These are phyloP conservation scores for Tuber brumale DNA, from an alignment of 495 filamentous ascomycete genomes.

Conservation along the genomic window DNA sequence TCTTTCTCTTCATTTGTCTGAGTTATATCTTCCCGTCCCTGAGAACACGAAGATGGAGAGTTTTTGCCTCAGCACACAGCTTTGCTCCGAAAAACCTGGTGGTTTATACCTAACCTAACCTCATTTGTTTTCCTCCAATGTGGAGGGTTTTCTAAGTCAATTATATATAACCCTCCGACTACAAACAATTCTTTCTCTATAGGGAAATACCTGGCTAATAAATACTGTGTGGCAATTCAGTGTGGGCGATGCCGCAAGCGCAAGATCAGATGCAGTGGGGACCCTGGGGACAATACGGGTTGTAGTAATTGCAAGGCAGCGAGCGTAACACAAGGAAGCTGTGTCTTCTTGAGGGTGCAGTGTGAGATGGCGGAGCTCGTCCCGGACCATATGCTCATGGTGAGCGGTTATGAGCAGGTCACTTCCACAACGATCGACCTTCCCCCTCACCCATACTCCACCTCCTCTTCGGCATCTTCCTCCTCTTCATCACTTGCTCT, in stretches of 20 bases:
- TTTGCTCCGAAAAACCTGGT: neutral
- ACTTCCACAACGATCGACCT: constrained; percentile 36
- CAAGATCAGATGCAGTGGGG: constrained; percentile 95
- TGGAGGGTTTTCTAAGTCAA: neutral
- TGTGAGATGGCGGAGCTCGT: constrained; percentile 39
- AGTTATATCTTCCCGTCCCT: neutral
- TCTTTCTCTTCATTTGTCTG: neutral
- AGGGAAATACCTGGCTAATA: neutral
- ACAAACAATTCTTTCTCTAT: neutral
- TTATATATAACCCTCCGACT: neutral
- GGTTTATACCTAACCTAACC: neutral
- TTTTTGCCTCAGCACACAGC: neutral
- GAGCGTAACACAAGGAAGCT: constrained; percentile 44
- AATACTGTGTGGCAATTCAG: constrained; percentile 45
- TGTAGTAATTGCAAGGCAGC: constrained; percentile 78
- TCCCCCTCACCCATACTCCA: constrained; percentile 25
- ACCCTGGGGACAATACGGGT: constrained; percentile 63
- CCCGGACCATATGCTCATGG: constrained; percentile 37
- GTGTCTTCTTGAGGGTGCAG: constrained; percentile 41
- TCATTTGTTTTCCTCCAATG: neutral
- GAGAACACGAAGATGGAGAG: neutral
- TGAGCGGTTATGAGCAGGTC: constrained; percentile 35
- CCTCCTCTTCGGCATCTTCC: constrained; percentile 21
- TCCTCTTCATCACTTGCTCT: constrained; percentile 20
- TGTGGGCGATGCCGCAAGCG: constrained; percentile 85